Evolutionary conservation across 176 grass and related monocot genomes (phyloP).

Genomic region (Bromus sterilis): DNA sequence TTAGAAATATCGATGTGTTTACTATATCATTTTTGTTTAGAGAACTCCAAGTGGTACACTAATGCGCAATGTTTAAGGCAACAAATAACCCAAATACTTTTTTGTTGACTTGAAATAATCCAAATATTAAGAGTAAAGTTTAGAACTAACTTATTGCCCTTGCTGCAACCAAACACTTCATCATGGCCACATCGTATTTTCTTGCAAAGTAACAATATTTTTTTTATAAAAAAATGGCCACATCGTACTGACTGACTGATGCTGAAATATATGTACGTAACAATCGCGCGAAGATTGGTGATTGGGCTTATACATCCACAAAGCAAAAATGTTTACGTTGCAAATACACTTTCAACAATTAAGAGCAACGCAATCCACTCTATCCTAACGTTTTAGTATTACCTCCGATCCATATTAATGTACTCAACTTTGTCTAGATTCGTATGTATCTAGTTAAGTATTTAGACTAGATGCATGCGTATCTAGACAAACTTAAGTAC

Average conservation of each 20-base stretch:
- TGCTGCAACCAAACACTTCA: background rate
- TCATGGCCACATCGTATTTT: background rate
- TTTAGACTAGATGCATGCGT: no score
- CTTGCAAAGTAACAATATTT: background rate
- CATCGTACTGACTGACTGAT: background rate
- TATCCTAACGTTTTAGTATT: no score
- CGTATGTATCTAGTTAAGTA: no score
- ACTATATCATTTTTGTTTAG: no score
- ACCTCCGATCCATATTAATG: no score
- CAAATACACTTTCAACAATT: background rate
- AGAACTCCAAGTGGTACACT: background rate
- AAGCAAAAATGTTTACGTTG: background rate
- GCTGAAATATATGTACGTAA: background rate
- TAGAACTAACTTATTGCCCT: no score
- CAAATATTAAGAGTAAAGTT: no score
- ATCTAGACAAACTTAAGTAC: no score
- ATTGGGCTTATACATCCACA: background rate
- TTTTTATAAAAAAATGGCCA: background rate
- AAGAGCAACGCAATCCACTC: background rate
- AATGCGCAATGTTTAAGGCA: background rate
- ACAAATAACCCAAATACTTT: no score
- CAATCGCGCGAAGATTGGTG: background rate
- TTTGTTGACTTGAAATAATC: no score
- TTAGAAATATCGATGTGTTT: background rate
- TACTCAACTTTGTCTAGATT: no score